These are phyloP conservation scores for Argentina anserina DNA, from an alignment of 306 rosid species.

Conservation along the genomic window DNA sequence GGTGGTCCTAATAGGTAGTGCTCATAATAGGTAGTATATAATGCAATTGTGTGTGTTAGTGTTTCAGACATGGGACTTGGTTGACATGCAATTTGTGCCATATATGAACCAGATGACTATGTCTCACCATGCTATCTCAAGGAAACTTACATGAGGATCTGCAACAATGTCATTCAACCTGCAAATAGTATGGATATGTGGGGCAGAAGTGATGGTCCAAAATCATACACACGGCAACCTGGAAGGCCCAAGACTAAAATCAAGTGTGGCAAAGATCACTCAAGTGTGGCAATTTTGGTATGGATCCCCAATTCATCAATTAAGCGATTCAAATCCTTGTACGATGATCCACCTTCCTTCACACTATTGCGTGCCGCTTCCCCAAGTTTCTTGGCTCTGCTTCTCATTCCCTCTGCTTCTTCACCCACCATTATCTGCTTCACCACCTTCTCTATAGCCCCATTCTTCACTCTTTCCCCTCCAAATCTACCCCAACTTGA, in stretches of 20 bases:
- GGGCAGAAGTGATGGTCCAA: not conserved
- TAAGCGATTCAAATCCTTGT: constrained; percentile 21
- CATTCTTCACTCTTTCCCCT: constrained; percentile 17
- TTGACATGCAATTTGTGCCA: not conserved
- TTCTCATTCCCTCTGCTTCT: constrained; percentile 30
- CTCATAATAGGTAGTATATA: no score
- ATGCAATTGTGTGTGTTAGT: no score
- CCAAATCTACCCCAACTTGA: constrained; percentile 15
- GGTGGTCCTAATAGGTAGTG: no score
- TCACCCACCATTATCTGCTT: constrained; percentile 27
- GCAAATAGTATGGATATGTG: not conserved
- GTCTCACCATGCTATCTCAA: not conserved
- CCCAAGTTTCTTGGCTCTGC: constrained; percentile 19
- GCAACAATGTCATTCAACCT: not conserved
- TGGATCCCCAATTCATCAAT: constrained; percentile 17
- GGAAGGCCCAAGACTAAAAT: no score
- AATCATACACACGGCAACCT: no score
- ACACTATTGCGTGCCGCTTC: constrained; percentile 22
- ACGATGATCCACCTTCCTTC: constrained; percentile 30
- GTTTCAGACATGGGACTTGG: no score
- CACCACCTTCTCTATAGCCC: constrained; percentile 29
- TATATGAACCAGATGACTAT: not conserved
- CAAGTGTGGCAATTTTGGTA: no score
- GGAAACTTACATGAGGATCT: not conserved
- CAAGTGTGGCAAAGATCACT: no score